A percentile compares a stretch with the other conserved stretches of the same genome.
Conservation (phyloP, 2,329 filamentous ascomycete species). For the Truncatella angustata region DNA sequence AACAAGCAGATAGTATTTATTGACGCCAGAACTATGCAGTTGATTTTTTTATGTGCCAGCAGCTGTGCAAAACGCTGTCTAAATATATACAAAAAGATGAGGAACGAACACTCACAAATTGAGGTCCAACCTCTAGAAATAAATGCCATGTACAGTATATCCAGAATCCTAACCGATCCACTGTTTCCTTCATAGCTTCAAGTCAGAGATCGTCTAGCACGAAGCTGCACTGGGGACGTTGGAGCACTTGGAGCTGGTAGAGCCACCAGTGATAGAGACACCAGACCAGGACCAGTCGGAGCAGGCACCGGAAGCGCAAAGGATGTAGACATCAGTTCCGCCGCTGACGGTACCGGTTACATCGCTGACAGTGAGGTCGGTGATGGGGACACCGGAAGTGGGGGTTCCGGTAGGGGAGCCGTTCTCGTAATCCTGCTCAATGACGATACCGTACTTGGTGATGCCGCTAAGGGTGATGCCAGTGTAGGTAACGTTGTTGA, state of each 20-base stretch:
- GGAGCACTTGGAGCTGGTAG: conserved; percentile 57
- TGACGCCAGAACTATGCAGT: conserved; percentile 1
- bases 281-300: conserved; percentile 33
- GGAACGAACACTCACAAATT: not conserved
- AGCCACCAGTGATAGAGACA: conserved; percentile 36
- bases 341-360: conserved; percentile 37
- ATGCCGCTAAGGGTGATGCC: conserved; percentile 50
- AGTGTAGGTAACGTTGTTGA: conserved; percentile 51
- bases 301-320: conserved; percentile 36
- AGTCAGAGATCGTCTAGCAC: conserved; percentile 15
- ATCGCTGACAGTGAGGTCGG: conserved; percentile 35
- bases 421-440: conserved; percentile 56
- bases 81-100: conserved; percentile 4
- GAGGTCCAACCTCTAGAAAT: not conserved
- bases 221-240: conserved; percentile 33
- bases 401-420: conserved; percentile 37
- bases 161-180: too few species aligned
- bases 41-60: not conserved
- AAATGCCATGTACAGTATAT: not conserved
- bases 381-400: conserved; percentile 46
- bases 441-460: conserved; percentile 52
- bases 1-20: not conserved
- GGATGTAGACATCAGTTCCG: conserved; percentile 33
- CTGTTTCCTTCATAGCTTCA: not conserved
- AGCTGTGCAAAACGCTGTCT: not conserved